Conservation (phyloP, 2,329 filamentous ascomycete genomes). For the Arthrinium phaeospermum region DNA sequence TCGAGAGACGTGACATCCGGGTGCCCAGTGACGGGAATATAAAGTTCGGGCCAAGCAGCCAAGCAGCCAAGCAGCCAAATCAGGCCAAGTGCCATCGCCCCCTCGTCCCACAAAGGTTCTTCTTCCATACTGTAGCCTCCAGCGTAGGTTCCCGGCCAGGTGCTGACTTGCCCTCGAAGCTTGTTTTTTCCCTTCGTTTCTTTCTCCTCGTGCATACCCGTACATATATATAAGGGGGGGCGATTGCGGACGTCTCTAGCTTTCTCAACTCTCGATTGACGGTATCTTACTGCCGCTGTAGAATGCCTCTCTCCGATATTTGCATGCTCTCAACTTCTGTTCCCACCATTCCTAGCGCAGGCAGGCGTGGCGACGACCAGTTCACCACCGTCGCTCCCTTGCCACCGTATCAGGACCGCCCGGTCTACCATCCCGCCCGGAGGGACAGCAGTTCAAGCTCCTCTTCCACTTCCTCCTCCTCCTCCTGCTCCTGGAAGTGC, state of each 20-base stretch:
- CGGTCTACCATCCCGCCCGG: neutral
- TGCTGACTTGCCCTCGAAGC: neutral
- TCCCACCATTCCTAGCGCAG: constrained; percentile 3
- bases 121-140: neutral
- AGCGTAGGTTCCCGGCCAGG: neutral
- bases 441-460: constrained; percentile 1
- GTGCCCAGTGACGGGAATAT: neutral
- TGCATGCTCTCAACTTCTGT: constrained; percentile 5
- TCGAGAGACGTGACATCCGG: neutral
- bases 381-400: neutral
- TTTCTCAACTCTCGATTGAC: neutral
- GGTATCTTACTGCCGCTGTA: neutral
- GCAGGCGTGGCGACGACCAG: constrained; percentile 12
- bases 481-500: neutral
- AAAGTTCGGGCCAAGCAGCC: constrained; percentile 6
- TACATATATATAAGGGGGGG: neutral
- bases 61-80: neutral
- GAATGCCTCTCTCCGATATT: constrained; percentile 9
- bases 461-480: neutral
- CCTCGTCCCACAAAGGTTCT: neutral
- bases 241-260: neutral
- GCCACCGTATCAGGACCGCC: neutral
- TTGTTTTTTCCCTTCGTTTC: neutral
- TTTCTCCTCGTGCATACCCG: neutral
- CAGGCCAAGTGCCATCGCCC: neutral